A percentile compares a stretch with the other conserved stretches of the same genome.
Conservation (phyloP, 2,329 filamentous ascomycete genomes). For the Fusarium sp. region DNA sequence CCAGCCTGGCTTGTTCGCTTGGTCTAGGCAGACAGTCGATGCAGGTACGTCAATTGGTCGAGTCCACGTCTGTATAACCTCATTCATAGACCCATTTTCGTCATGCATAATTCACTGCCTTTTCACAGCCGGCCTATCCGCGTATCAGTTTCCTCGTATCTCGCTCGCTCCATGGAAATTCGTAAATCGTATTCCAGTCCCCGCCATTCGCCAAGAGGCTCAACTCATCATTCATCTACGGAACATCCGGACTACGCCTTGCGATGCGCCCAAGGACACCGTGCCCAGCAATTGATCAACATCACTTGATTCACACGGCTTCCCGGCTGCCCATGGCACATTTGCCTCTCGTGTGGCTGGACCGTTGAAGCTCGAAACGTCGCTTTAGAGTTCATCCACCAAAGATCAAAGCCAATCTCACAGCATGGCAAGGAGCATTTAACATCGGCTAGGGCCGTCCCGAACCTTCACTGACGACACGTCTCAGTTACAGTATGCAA, state of each 20-base stretch:
- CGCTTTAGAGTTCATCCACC: not conserved
- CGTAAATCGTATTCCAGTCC: not conserved
- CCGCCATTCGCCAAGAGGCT: not conserved
- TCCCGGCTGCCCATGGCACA: not conserved
- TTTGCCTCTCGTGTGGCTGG: not conserved
- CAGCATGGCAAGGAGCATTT: not conserved
- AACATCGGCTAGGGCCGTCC: not conserved
- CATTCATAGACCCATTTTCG: not conserved
- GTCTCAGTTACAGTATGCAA: not conserved
- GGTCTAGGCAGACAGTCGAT: not conserved
- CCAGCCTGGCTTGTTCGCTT: not conserved
- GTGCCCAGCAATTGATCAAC: not conserved
- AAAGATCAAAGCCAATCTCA: not conserved
- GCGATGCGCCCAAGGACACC: not conserved
- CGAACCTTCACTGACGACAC: not conserved
- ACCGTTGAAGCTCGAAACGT: not conserved
- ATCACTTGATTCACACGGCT: not conserved
- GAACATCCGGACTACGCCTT: not conserved
- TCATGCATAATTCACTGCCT: not conserved
- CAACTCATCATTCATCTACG: not conserved
- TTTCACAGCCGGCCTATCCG: not conserved
- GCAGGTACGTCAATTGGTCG: not conserved
- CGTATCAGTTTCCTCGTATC: not conserved
- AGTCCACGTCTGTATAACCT: not conserved
- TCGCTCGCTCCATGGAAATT: not conserved